Evolutionary conservation across 1,284 basidiomycete species (phyloP), one percentile per base, ranked within the genome.

Genomic region (Rhodotorula glutinis): DNA sequence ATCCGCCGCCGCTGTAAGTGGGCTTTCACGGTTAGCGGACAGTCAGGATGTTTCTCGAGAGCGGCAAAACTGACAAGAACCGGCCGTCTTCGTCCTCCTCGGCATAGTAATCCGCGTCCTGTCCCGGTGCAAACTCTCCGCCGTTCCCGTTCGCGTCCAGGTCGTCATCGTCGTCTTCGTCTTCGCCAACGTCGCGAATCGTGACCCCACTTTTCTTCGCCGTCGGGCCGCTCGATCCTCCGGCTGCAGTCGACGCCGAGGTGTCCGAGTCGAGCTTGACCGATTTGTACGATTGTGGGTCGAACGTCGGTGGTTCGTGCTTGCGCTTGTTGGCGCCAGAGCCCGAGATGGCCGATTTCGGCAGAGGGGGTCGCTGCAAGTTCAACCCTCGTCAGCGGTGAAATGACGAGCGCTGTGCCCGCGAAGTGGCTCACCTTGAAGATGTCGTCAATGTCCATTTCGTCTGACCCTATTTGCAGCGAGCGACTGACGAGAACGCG

Each of bases 21-120:
- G 13, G 4, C 11, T 3, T 13, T n/a, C n/a, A n/a, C n/a, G n/a
- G n/a, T n/a, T n/a, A n/a, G n/a, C n/a, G n/a, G n/a, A n/a, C n/a
- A n/a, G n/a, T n/a, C n/a, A n/a, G n/a, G n/a, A n/a, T n/a, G n/a
- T n/a, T n/a, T n/a, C n/a, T n/a, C n/a, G n/a, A n/a, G n/a, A n/a
- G n/a, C n/a, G n/a, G n/a, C n/a, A n/a, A 27, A 8, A 65, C 70
- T 58, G 30, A 73, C 72, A 62, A 96, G 81, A 96, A 95, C 19
- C 93, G 83, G 0, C 93, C 93, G 73, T 94, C 92, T 33, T 88
- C 90, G 75, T 95, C 92, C 77, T 94, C 92, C 74, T 93, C 92
- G 1, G 78, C 85, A 75, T 89, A 93, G 76, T 93, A 92, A 77
- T 94, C 91, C 0, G 90, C 89, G 73, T 92, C 90, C 38, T 87